Conservation (phyloP, 768 basidiomycete genomes). For the Strobilomyces confusus region DNA sequence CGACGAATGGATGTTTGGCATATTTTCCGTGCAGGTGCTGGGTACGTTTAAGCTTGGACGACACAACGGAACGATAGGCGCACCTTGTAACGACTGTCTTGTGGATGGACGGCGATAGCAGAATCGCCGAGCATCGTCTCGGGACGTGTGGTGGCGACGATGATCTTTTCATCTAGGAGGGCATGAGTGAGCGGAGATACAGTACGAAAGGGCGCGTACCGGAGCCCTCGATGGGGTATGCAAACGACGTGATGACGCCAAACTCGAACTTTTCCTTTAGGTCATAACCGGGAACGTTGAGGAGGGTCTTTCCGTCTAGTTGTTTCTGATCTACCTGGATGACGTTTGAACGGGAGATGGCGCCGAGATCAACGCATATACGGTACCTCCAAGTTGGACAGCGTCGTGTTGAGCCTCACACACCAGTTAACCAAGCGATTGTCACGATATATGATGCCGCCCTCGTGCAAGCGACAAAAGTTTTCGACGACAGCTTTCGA, state of each 20-base stretch:
- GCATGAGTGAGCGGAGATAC: neutral
- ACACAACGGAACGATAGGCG: neutral
- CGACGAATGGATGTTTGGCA: constrained; percentile 82
- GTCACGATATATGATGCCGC: constrained; percentile 89
- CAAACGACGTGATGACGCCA: constrained; percentile 94
- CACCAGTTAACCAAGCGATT: constrained; percentile 99
- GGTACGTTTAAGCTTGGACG: neutral
- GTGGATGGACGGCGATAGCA: constrained; percentile 93
- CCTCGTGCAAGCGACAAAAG: constrained; percentile 88
- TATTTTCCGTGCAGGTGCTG: constrained; percentile 94
- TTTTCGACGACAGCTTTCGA: constrained; percentile 88
- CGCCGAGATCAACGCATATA: neutral
- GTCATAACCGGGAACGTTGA: constrained; percentile 93
- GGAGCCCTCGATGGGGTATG: constrained; percentile 84
- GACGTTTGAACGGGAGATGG: neutral
- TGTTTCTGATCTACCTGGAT: constrained; percentile 87
- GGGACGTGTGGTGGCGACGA: constrained; percentile 95
- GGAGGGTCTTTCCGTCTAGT: constrained; percentile 75
- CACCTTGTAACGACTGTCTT: constrained; percentile 85
- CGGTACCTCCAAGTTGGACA: constrained; percentile 94
- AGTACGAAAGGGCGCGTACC: constrained; percentile 38
- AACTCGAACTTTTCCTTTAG: constrained; percentile 95
- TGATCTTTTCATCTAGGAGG: constrained; percentile 72
- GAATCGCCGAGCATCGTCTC: constrained; percentile 99
- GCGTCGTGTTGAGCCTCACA: constrained; percentile 88